Conservation (phyloP, 2,329 filamentous ascomycete genomes). For the Thyridium curvatum region DNA sequence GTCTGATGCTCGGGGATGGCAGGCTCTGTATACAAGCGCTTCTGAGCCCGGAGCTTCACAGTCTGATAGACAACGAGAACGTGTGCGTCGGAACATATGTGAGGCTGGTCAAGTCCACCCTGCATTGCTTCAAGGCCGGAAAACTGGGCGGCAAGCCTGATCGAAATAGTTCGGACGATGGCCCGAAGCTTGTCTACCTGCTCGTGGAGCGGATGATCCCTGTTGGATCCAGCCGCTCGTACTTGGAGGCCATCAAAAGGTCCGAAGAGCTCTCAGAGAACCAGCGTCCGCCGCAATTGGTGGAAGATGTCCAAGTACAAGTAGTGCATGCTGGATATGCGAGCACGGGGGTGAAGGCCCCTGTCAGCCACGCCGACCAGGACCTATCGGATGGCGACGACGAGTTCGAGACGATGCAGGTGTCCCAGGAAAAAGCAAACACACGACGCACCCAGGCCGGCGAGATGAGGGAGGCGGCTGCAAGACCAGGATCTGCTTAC, state of each 20-base stretch:
- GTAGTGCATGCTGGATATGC: too few relatives aligned
- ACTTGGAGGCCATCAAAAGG: constrained; percentile 14
- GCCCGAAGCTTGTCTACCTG: constrained; percentile 30
- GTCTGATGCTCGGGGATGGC: constrained; percentile 46
- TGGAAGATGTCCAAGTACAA: constrained; percentile 7
- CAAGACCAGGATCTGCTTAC: constrained; percentile 1
- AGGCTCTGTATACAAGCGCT: constrained; percentile 49
- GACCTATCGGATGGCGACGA: constrained; percentile 18
- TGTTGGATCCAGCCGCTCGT: constrained; percentile 41
- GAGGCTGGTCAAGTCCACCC: constrained; percentile 32
- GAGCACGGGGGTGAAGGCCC: too few relatives aligned
- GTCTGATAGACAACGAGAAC: constrained; percentile 37
- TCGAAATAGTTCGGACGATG: constrained; percentile 6
- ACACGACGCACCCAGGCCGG: constrained; percentile 6
- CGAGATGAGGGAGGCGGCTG: constrained; percentile 1
- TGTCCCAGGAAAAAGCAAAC: constrained; percentile 5
- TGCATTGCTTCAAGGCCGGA: constrained; percentile 10
- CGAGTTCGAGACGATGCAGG: constrained; percentile 10
- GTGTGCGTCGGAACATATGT: constrained; percentile 43
- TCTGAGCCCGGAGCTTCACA: constrained; percentile 37
- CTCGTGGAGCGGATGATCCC: constrained; percentile 36
- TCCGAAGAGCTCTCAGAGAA: not conserved
- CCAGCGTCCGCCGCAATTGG: not conserved
- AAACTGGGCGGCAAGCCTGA: constrained; percentile 4
- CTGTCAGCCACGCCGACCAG: too few relatives aligned